Evolutionary conservation across 495 filamentous ascomycete genomes (phyloP).

Genomic region (Aspergillus cristatus): DNA sequence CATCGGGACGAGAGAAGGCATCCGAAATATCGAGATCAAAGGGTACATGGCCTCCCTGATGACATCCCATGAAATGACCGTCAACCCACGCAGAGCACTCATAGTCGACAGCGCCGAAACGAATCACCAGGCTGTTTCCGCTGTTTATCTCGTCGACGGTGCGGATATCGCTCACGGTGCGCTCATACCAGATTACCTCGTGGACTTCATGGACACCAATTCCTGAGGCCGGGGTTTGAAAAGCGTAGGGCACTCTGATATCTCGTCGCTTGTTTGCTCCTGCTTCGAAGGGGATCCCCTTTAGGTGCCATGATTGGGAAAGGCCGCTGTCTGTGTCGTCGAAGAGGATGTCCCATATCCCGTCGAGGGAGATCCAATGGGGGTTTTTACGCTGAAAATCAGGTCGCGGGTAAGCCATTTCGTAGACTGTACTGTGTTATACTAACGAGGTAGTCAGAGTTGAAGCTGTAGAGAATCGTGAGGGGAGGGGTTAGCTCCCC

Average conservation of each 20-base stretch:
- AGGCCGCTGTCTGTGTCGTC: constrained; percentile 47
- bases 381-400: constrained; percentile 44
- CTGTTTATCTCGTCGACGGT: constrained; percentile 9
- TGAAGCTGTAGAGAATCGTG: no score
- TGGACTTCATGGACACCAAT: constrained; percentile 45
- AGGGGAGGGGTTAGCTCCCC: no score
- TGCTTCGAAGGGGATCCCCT: constrained; percentile 13
- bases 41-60: constrained; percentile 29
- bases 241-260: constrained; percentile 50
- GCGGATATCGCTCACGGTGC: constrained; percentile 38
- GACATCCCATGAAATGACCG: constrained; percentile 14
- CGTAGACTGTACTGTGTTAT: no score
- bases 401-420: constrained; percentile 30
- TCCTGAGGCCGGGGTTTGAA: constrained; percentile 47
- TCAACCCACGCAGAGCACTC: constrained; percentile 27
- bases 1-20: constrained; percentile 3
- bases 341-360: constrained; percentile 48
- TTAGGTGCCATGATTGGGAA: constrained; percentile 20
- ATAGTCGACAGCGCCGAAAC: constrained; percentile 32
- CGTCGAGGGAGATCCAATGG: constrained; percentile 45
- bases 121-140: constrained; percentile 16
- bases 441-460: no score
- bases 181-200: constrained; percentile 54
- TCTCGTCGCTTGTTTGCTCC: constrained; percentile 17
- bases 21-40: constrained; percentile 28